Base-by-base conservation (phyloP, 2,329 filamentous ascomycete species). In the Aspergillus persii region DNA sequence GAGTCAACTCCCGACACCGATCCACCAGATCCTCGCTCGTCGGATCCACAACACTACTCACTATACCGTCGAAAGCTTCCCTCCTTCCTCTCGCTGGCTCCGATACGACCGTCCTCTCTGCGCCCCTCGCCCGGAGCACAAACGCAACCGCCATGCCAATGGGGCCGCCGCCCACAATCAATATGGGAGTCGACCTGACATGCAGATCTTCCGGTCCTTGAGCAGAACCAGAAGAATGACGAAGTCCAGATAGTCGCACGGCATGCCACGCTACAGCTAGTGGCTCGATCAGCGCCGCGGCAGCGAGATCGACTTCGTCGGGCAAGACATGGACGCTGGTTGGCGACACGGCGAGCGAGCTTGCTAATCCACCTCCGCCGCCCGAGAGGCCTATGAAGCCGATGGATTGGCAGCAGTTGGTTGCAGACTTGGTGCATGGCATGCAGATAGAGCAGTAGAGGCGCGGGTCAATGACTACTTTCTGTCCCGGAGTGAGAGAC, bases 351-450 rank as follows among this genome's bases (percentile, higher is more conserved):
- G 61, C 56, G 8, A 63, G 48, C 18, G 48, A 29, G 27, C 61
- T 59, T 2, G 61, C 58, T 11, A 63, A 51, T 2, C 58, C 61
- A 1, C 61, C 61, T 3, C 61, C 61, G 1, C 61, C 53, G 0
- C 61, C 61, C 9, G 61, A 63, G n/a, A 63, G 47, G 0, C 61
- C 61, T 4, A 61, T 18, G n/a, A 61, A 63, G 1, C 61, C 61
- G 41, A 59, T 50, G 1, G 8, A 47, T 26, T 59, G 46, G 51
- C 61, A 63, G 50, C 53, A 54, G 56, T 63, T 61, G 11, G 61
- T 61, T 8, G 52, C 46, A 2, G 50, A 39, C 3, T 50, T 53
- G 4, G 11, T 23, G 53, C 61, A 63, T 12, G 58, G 30, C 3
- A 39, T 44, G 36, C 61, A 63, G 12, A 41, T 48, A 2, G 39